Conservation (phyloP, 2,329 filamentous ascomycete genomes). For the Monosporascus cannonballus region DNA sequence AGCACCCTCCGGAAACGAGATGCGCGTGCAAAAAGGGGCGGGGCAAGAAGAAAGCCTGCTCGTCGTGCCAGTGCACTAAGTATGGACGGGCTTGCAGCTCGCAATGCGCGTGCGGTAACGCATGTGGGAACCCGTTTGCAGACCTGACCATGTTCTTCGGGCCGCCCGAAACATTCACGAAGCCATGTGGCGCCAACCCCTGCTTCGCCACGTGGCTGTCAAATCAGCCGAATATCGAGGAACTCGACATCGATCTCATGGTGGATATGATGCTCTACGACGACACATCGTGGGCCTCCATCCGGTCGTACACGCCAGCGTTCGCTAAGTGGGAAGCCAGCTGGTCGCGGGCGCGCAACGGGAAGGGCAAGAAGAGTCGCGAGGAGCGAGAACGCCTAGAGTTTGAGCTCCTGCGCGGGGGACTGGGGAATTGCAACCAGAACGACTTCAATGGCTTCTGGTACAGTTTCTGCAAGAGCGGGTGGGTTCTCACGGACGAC, state of each 20-base stretch:
- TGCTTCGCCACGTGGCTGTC: slow-evolving; percentile 29
- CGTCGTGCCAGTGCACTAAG: slow-evolving; percentile 26
- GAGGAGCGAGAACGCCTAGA: slow-evolving; percentile 27
- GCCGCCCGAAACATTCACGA: slow-evolving; percentile 19
- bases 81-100: slow-evolving; percentile 23
- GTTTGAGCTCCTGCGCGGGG: slow-evolving; percentile 27
- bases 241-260: slow-evolving; percentile 27
- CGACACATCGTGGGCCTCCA: slow-evolving; percentile 25
- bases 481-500: slow-evolving; percentile 22
- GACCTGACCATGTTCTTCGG: slow-evolving; percentile 28
- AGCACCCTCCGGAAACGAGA: slow-evolving; percentile 18
- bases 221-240: slow-evolving; percentile 28
- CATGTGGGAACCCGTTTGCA: slow-evolving; percentile 27
- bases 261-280: slow-evolving; percentile 28
- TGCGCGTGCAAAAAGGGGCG: slow-evolving; percentile 28
- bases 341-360: slow-evolving; percentile 23
- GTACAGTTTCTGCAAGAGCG: slow-evolving; percentile 27
- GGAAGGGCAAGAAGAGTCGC: slow-evolving; percentile 24
- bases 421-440: slow-evolving; percentile 22
- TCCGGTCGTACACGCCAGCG: slow-evolving; percentile 19
- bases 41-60: slow-evolving; percentile 27
- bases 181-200: slow-evolving; percentile 24
- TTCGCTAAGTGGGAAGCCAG: slow-evolving; percentile 26
- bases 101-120: slow-evolving; percentile 22
- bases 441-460: slow-evolving; percentile 26